Evolutionary conservation across 140 eudicot genomes (phyloP), one percentile per base, ranked within the genome.

Genomic region (Bidens hawaiensis): DNA sequence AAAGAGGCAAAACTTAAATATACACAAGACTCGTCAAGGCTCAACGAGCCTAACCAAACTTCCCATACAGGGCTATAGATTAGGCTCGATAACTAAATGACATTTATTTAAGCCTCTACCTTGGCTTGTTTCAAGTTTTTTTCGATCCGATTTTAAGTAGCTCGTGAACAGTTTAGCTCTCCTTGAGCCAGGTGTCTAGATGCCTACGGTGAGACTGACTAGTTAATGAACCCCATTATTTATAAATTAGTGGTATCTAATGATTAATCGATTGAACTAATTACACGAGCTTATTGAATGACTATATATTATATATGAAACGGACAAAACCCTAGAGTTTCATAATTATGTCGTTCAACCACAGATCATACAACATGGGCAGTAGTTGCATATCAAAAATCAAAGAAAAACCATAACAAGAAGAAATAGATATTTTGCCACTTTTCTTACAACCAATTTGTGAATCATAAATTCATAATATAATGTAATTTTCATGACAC

Each of bases 311-410:
- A n/a, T n/a, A 43, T 48, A 48, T 8, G 54, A 48, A 18, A 26
- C 19, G 54, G 54, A 48, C 27, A 48, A 18, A 48, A 48, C 54
- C 54, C 26, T 18, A 48, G 26, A 19, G 9, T 19, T 48, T 48
- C 54, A 48, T 48, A 19, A 48, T 21, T 48, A 19, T 48, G 54
- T 48, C 54, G 54, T 48, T 48, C 54, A 48, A 48, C 54, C 12
- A 48, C 54, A 14, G n/a, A 48, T 48, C 53, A 48, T 48, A 48
- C 19, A 48, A 48, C 54, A 48, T 48, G 54, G 54, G 14, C 7
- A 48, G 25, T 18, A 19, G 21, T 43, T 43, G 21, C n/a, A n/a
- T n/a, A 43, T 43, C 22, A 1, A 43, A 5, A 15, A n/a, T 9
- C 4, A 48, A 19, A 10, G 4, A 48, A 34, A 34, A 34, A 7